phyloP scores from a whole-genome alignment of 1,284 basidiomycete genomes.

The Microbotryum silenes-acaulis region DNA sequence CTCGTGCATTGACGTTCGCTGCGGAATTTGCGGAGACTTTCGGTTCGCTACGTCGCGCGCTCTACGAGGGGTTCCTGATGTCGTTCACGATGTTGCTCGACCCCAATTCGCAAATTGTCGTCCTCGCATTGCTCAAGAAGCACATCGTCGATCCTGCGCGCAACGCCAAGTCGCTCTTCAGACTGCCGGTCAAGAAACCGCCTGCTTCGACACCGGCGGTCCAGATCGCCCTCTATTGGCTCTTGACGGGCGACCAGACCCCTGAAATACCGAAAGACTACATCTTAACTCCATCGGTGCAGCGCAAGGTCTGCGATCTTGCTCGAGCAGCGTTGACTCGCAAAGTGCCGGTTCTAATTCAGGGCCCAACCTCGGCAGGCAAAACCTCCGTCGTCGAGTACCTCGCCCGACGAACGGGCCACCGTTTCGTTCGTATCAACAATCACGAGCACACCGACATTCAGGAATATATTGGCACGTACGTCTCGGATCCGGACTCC shows the following conservation, averaged over 20 bases:
- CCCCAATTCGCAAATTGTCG: conserved; percentile 45
- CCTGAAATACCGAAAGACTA: conserved; percentile 58
- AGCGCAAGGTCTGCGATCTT: conserved; percentile 84
- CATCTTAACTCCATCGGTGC: conserved; percentile 93
- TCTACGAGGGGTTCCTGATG: conserved; percentile 97
- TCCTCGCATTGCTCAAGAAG: conserved; percentile 62
- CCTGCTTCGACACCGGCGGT: conserved; percentile 46
- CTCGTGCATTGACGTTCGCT: conserved; percentile 85
- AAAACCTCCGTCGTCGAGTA: conserved; percentile 98
- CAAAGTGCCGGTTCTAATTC: conserved; percentile 89
- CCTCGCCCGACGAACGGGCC: conserved; percentile 84
- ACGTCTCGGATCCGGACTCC: conserved; percentile 82
- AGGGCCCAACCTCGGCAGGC: conserved; percentile 94
- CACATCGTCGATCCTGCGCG: conserved; percentile 75
- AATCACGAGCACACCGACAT: conserved; percentile 99
- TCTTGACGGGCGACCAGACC: conserved; percentile 46
- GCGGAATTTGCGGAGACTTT: conserved; percentile 70
- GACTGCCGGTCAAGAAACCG: conserved; percentile 51
- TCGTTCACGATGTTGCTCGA: conserved; percentile 95
- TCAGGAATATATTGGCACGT: conserved; percentile 96
- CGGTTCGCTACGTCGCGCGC: conserved; percentile 64
- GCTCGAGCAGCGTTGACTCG: conserved; percentile 83
- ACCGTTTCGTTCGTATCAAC: conserved; percentile 96
- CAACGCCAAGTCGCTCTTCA: conserved; percentile 67
- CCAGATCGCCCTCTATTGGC: conserved; percentile 64